These are phyloP conservation scores for Verticillium nonalfalfae DNA, from an alignment of 2,329 filamentous ascomycete genomes.

Conservation along the genomic window DNA sequence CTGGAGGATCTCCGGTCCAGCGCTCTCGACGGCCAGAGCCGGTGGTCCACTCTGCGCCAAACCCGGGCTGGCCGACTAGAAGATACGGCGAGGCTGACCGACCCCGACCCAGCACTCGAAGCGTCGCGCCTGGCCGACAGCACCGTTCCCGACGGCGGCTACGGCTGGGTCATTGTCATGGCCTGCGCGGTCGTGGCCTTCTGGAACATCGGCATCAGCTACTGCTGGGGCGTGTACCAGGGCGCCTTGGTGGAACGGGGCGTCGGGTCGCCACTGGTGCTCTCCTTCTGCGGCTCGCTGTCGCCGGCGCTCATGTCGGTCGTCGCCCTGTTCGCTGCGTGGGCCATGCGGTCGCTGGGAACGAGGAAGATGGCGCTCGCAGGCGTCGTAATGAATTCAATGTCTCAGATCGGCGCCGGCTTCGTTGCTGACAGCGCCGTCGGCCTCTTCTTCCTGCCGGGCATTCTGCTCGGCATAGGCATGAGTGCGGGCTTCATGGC, in stretches of 20 bases:
- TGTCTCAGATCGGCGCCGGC: conserved; percentile 36
- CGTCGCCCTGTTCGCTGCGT: conserved; percentile 44
- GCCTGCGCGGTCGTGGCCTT: conserved; percentile 45
- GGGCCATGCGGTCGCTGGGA: conserved; percentile 42
- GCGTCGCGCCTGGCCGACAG: conserved; percentile 38
- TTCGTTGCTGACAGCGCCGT: conserved; percentile 25
- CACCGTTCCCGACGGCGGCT: conserved; percentile 44
- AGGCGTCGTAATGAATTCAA: conserved; percentile 43
- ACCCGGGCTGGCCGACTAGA: not conserved
- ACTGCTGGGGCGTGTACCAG: conserved; percentile 50
- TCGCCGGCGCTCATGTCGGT: conserved; percentile 41
- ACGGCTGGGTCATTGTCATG: conserved; percentile 49
- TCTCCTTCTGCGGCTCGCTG: conserved; percentile 54
- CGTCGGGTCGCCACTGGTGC: conserved; percentile 40
- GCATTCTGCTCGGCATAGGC: conserved; percentile 23
- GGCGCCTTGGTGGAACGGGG: conserved; percentile 43
- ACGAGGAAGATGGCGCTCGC: conserved; percentile 36
- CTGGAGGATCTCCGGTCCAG: not conserved
- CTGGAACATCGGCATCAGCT: conserved; percentile 50
- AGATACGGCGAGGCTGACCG: not conserved
- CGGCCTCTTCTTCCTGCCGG: conserved; percentile 26
- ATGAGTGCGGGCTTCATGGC: conserved; percentile 22
- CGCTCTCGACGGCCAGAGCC: not conserved
- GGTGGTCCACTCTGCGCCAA: not conserved
- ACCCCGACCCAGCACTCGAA: conserved; percentile 21